A percentile compares a stretch with the other conserved stretches of the same genome.
Evolutionary conservation across 2,329 filamentous ascomycete genomes (phyloP).

Genomic region (Cercospora citrullina): DNA sequence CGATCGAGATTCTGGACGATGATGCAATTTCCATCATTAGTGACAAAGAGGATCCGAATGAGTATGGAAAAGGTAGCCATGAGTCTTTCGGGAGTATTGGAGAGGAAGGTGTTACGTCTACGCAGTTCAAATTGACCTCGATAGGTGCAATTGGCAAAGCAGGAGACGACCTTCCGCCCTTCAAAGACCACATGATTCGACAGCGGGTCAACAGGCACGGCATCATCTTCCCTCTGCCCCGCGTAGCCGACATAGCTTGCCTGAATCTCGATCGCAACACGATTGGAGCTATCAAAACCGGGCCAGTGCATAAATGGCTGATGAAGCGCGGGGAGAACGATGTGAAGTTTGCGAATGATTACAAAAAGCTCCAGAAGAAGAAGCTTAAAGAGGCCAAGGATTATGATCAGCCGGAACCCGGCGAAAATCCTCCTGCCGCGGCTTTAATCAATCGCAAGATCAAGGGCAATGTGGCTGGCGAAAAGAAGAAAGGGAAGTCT

Average conservation of each 20-base stretch:
- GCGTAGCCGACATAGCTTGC: slow-evolving; percentile 64
- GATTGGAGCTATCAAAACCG: slow-evolving; percentile 77
- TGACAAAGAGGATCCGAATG: slow-evolving; percentile 45
- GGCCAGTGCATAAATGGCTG: slow-evolving; percentile 81
- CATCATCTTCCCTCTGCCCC: slow-evolving; percentile 66
- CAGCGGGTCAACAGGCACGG: slow-evolving; percentile 82
- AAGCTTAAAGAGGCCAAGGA: slow-evolving; percentile 70
- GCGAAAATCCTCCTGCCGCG: slow-evolving; percentile 78
- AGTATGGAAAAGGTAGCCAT: slow-evolving; percentile 23
- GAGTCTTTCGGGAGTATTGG: slow-evolving; percentile 23
- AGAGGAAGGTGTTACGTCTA: slow-evolving; percentile 30
- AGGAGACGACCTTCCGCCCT: slow-evolving; percentile 77
- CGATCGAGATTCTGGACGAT: slow-evolving; percentile 79
- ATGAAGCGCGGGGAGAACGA: slow-evolving; percentile 73
- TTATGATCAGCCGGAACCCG: slow-evolving; percentile 67
- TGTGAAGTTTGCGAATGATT: slow-evolving; percentile 66
- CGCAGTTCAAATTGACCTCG: slow-evolving; percentile 25
- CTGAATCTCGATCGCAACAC: slow-evolving; percentile 63
- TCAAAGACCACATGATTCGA: slow-evolving; percentile 86
- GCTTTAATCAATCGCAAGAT: slow-evolving; percentile 60
- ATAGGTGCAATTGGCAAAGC: slow-evolving; percentile 70
- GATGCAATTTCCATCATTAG: slow-evolving; percentile 76
- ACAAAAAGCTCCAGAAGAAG: slow-evolving; percentile 70
- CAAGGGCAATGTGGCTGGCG: slow-evolving; percentile 32
- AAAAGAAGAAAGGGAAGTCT: slow-evolving; percentile 49